These are phyloP conservation scores for Pezicula neosporulosa DNA, from an alignment of 2,329 filamentous ascomycete species.

Conservation along the genomic window DNA sequence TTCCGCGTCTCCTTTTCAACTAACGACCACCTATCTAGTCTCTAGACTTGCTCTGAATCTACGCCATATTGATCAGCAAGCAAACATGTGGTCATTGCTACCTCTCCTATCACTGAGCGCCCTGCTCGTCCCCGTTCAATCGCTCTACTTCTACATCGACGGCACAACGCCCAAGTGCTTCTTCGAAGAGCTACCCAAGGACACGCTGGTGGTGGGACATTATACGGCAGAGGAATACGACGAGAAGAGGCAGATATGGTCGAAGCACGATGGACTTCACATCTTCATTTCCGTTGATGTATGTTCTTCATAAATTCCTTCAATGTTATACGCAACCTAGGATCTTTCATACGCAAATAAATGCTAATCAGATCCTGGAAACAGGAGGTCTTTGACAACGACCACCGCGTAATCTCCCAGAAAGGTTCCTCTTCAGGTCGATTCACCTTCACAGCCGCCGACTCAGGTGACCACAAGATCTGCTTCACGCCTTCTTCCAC, in stretches of 20 bases:
- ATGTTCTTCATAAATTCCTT: conserved; percentile 26
- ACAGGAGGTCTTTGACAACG: conserved; percentile 90
- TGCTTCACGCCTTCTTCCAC: conserved; percentile 87
- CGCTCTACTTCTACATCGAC: conserved; percentile 95
- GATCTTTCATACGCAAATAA: too few relatives aligned
- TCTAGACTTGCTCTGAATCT: background rate
- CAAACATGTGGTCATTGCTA: conserved; percentile 56
- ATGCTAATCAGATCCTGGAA: conserved; percentile 3
- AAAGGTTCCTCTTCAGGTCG: conserved; percentile 71
- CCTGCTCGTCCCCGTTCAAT: conserved; percentile 62
- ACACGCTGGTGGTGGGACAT: conserved; percentile 91
- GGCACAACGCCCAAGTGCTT: conserved; percentile 87
- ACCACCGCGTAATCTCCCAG: conserved; percentile 93
- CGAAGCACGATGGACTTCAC: conserved; percentile 69
- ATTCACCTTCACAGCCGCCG: conserved; percentile 94
- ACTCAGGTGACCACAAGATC: conserved; percentile 91
- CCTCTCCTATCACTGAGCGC: conserved; percentile 63
- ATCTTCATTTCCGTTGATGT: conserved; percentile 91
- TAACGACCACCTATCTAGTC: background rate
- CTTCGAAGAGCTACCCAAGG: conserved; percentile 96
- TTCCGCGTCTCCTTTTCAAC: background rate
- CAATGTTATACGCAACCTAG: too few relatives aligned
- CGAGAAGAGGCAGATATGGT: conserved; percentile 63
- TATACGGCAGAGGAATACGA: conserved; percentile 86
- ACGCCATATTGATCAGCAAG: background rate